A percentile compares a stretch with the other conserved stretches of the same genome.
These are phyloP conservation scores for Aspergillus jensenii DNA, from an alignment of 2,329 filamentous ascomycete genomes.

Conservation along the genomic window DNA sequence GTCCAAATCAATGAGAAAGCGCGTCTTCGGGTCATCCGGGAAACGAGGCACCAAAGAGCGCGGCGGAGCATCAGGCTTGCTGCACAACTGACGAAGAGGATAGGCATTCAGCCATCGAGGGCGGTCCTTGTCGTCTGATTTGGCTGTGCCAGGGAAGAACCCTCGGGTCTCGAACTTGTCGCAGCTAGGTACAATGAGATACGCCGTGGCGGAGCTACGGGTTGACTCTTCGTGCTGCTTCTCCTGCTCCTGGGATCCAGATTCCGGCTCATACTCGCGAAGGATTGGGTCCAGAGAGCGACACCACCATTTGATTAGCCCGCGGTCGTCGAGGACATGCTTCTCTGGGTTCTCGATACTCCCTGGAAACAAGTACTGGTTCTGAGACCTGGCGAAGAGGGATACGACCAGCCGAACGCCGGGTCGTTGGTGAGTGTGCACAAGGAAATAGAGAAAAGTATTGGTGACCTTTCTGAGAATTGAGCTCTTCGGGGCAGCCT, in stretches of 20 bases:
- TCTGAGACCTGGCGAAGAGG: slow-evolving; percentile 86
- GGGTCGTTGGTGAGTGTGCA: slow-evolving; percentile 64
- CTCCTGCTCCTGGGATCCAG: slow-evolving; percentile 35
- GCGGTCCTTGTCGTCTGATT: slow-evolving; percentile 36
- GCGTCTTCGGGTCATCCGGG: slow-evolving; percentile 91
- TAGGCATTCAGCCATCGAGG: slow-evolving; percentile 60
- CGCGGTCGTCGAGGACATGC: slow-evolving; percentile 87
- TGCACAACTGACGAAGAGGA: slow-evolving; percentile 71
- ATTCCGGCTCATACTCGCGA: slow-evolving; percentile 44
- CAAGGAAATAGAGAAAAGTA: slow-evolving; percentile 73
- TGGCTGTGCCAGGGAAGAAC: slow-evolving; percentile 65
- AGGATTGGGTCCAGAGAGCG: slow-evolving; percentile 78
- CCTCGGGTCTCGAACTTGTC: slow-evolving; percentile 77
- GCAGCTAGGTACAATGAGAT: slow-evolving; percentile 83
- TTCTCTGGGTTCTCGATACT: slow-evolving; percentile 83
- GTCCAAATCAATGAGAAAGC: slow-evolving; percentile 85
- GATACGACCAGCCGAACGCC: slow-evolving; percentile 74
- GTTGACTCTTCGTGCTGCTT: slow-evolving; percentile 30
- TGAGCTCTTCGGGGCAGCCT: slow-evolving; percentile 63
- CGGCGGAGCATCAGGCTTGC: slow-evolving; percentile 67
- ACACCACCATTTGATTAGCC: slow-evolving; percentile 95
- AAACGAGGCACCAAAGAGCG: slow-evolving; percentile 86
- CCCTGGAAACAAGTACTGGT: slow-evolving; percentile 91
- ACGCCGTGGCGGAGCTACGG: slow-evolving; percentile 62
- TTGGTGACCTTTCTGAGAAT: slow-evolving; percentile 68